Evolutionary conservation across 192 early-diverging fungal genomes (phyloP).

Genomic region (Coemansia guatemalensis): DNA sequence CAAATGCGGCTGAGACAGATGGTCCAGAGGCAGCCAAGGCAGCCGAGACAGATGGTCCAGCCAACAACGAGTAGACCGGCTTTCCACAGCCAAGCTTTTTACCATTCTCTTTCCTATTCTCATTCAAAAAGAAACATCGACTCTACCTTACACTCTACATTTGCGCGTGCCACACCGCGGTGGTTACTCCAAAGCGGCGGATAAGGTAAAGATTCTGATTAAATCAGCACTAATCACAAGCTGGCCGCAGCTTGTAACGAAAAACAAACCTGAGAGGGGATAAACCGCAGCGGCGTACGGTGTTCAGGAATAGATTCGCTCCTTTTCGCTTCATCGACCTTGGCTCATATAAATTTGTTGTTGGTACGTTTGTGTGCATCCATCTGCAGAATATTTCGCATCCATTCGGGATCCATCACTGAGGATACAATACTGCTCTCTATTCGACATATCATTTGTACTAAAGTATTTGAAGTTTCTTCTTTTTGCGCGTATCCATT

Average conservation of each 20-base stretch:
- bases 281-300: background rate
- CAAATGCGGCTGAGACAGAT: background rate
- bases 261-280: background rate
- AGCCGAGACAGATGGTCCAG: background rate
- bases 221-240: no score
- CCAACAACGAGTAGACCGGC: no score
- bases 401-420: slow-evolving; percentile 16
- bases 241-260: no score
- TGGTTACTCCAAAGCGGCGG: no score
- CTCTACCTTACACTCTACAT: background rate
- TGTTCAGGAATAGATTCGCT: slow-evolving; percentile 1
- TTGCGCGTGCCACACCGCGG: background rate
- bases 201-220: no score
- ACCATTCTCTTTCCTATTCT: no score
- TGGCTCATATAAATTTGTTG: slow-evolving; percentile 5
- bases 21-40: background rate
- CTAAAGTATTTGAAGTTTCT: background rate
- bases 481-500: slow-evolving; percentile 4
- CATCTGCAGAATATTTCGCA: slow-evolving; percentile 23
- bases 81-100: no score
- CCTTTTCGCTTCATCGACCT: slow-evolving; percentile 10
- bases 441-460: background rate
- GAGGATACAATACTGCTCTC: background rate
- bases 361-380: slow-evolving; percentile 36
- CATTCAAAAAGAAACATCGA: no score